These are phyloP conservation scores for Sporothrix curviconia DNA, from an alignment of 2,329 filamentous ascomycete species.

Conservation along the genomic window DNA sequence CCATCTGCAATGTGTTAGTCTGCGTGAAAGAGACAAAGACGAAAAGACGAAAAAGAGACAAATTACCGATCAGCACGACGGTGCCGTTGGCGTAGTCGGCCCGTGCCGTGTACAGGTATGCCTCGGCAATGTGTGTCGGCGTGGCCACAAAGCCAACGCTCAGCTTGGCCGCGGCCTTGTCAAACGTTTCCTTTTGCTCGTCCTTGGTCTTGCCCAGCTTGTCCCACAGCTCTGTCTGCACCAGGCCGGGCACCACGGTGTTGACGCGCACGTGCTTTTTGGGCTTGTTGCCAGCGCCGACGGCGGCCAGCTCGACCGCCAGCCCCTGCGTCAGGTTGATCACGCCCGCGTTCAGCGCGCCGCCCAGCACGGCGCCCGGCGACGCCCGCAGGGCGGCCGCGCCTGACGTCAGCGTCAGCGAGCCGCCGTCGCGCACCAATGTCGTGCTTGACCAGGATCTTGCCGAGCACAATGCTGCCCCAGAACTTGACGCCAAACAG, in stretches of 20 bases:
- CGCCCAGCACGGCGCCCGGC: conserved; percentile 28
- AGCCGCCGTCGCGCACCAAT: conserved; percentile 31
- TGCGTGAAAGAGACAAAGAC: neutral
- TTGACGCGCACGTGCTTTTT: conserved; percentile 27
- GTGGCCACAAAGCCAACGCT: conserved; percentile 25
- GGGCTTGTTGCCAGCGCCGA: neutral
- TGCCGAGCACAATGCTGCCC: conserved; percentile 31
- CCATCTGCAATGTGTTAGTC: too few species aligned
- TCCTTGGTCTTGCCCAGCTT: conserved; percentile 26
- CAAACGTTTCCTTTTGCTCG: conserved; percentile 23
- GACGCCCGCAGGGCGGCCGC: conserved; percentile 27
- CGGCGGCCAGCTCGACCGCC: conserved; percentile 23
- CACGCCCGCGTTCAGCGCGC: conserved; percentile 27
- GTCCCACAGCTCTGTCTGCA: conserved; percentile 29
- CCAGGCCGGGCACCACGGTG: conserved; percentile 28
- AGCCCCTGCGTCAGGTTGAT: conserved; percentile 25
- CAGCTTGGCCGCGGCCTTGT: conserved; percentile 19
- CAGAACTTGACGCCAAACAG: conserved; percentile 36
- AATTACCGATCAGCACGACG: conserved; percentile 24
- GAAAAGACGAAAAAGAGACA: neutral
- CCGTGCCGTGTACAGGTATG: conserved; percentile 24
- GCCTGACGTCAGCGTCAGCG: conserved; percentile 33
- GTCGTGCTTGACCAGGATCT: conserved; percentile 31
- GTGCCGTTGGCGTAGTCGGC: conserved; percentile 26
- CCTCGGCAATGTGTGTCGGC: conserved; percentile 26